Base-by-base conservation (phyloP, 345 rosid species). In the Camelina neglecta region DNA sequence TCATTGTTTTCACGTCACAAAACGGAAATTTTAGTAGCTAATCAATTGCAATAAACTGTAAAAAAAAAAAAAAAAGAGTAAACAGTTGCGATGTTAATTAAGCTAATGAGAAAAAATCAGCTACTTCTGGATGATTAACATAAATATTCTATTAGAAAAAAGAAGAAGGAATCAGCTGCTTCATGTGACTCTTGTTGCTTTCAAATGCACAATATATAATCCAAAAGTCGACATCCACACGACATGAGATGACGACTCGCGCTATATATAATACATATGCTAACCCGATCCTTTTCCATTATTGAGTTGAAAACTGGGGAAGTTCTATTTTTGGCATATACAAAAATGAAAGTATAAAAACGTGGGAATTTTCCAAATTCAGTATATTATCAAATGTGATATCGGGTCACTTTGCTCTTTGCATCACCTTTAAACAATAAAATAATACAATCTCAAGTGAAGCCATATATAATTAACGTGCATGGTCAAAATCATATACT, bases 111-210 rank as follows among this genome's bases (percentile, higher is more conserved):
- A 21, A 60, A 13, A 7, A 18, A 55, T 33, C 77, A 64, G 29
- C n/a, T 55, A 71, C 16, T n/a, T 45, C 71, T 31, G 1, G 1
- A 21, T 21, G 23, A 21, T 6, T 31, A 31, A 31, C 35, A 31
- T 21, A 31, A 35, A 7, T 6, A 35, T 6, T 7, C 7, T 6
- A 35, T 1, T 35, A 35, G 38, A 35, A 35, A 8, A 35, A 8
- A 35, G 1, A 35, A 62, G 8, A 64, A 61, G 8, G 23, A 20
- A 56, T 35, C 78, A 65, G 33, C 13, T 56, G 78, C 18, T 16
- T 47, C 78, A 55, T 35, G 78, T 16, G 21, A 65, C 33, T 23
- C 10, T 0, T 21, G 78, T 74, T 74, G 78, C 72, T 65, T 20
- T 56, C 66, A 35, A 45, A 55, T 64, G 42, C 41, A 21, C n/a